Conservation (phyloP, 208 protist genomes). For the Acanthamoeba lenticulata region DNA sequence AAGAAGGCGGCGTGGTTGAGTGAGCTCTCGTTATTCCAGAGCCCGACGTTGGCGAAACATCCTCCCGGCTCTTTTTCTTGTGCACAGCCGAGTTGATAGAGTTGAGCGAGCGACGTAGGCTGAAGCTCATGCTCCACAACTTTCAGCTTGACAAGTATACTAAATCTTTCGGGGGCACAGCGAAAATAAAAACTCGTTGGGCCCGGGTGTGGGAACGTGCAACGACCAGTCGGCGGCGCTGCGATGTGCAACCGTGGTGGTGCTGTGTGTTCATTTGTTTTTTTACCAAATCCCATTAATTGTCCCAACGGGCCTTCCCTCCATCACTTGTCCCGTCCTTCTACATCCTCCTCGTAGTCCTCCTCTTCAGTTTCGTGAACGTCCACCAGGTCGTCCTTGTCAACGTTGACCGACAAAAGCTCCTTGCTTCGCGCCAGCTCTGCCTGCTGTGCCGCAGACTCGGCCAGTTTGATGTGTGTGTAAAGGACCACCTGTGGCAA, state of each 20-base stretch:
- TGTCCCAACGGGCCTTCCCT: too few species aligned
- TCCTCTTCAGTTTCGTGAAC: not conserved
- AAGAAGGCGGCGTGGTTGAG: not conserved
- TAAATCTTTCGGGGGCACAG: too few species aligned
- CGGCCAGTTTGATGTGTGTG: slow-evolving; percentile 38
- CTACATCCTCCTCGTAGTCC: not conserved
- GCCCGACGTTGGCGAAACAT: not conserved
- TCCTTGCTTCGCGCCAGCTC: not conserved
- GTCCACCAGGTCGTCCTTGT: not conserved
- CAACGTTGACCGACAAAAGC: not conserved
- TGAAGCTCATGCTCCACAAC: not conserved
- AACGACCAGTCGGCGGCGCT: too few species aligned
- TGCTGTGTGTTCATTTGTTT: too few species aligned
- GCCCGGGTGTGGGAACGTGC: too few species aligned
- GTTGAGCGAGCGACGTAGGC: slow-evolving; percentile 4
- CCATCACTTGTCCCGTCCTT: not conserved
- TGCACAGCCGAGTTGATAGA: not conserved
- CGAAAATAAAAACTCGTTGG: too few species aligned
- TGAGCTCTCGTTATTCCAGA: too few species aligned
- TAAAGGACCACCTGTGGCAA: not conserved
- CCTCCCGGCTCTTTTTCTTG: slow-evolving; percentile 45
- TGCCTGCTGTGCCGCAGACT: not conserved
- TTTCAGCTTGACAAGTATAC: not conserved
- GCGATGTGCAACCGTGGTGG: too few species aligned
- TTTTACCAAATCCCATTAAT: too few species aligned